These are phyloP conservation scores for Terfezia claveryi DNA, from an alignment of 495 filamentous ascomycete genomes.

Conservation along the genomic window DNA sequence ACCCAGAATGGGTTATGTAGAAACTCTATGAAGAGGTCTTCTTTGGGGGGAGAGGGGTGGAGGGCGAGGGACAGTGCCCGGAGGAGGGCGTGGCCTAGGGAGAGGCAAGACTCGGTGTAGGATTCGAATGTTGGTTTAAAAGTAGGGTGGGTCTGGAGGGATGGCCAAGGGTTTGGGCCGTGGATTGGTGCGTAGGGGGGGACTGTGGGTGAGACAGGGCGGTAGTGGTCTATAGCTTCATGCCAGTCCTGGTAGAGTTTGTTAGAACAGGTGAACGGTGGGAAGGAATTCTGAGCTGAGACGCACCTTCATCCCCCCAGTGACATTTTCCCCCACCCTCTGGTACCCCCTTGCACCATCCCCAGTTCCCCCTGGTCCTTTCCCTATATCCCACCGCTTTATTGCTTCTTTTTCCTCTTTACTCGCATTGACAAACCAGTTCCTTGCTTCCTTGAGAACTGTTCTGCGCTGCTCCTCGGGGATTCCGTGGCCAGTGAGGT, in stretches of 20 bases:
- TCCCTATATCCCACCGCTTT: conserved; percentile 4
- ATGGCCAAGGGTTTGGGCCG: conserved; percentile 2
- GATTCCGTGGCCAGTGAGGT: conserved; percentile 12
- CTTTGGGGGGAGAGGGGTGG: conserved; percentile 2
- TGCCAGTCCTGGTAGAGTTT: conserved; percentile 6
- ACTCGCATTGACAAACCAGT: conserved; percentile 9
- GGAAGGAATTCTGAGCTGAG: background rate
- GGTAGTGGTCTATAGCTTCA: conserved; percentile 14
- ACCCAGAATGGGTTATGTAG: conserved; percentile 9
- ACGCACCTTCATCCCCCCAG: conserved; percentile 7
- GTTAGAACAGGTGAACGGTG: background rate
- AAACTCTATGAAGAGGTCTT: conserved; percentile 7
- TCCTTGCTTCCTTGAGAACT: conserved; percentile 11
- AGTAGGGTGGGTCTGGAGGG: background rate
- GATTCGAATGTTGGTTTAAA: conserved; percentile 2
- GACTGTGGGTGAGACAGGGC: background rate
- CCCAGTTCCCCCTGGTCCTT: conserved; percentile 3
- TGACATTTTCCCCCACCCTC: conserved; percentile 13
- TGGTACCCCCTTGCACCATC: conserved; percentile 16
- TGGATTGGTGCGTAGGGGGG: background rate
- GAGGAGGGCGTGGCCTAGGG: conserved; percentile 5
- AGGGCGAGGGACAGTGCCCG: conserved; percentile 13
- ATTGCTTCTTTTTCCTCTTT: conserved; percentile 7
- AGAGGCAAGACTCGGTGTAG: background rate
- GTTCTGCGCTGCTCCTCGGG: conserved; percentile 1